Base-by-base conservation (phyloP, 495 filamentous ascomycete genomes). In the Neurospora sp. region DNA sequence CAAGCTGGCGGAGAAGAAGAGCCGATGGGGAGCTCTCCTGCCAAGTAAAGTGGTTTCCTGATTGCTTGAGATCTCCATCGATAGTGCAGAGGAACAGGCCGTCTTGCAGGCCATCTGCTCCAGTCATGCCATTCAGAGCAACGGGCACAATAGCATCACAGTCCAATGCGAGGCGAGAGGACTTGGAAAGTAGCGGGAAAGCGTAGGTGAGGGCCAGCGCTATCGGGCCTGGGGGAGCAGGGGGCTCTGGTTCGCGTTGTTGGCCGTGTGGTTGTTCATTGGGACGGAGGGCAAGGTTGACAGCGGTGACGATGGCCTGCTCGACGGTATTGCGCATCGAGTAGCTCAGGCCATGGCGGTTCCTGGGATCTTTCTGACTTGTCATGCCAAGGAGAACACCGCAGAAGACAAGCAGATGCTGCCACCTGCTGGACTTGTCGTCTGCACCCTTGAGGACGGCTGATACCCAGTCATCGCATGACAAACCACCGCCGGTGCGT, bases 381-480 rank as follows among this genome's bases (percentile, higher is more conserved):
- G 54, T 62, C 79, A 94, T 92, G 46, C 94, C 96, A 76, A 95
- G 87, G 76, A 98, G 78, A 14, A 98, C 83, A 14, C 96, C 96
- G 3, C 88, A 89, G 10, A 98, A 87, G 3, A 94, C 86, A 35
- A 97, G 84, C 37, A 94, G 78, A 82, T 98, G 96, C 82, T 93
- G 90, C 96, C 95, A 98, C 81, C 93, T 85, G 69, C 89, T 92
- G 3, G 93, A 94, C 75, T 88, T 87, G 14, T 94, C 92, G 78
- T 98, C 93, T 5, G 93, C 90, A 12, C 96, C 95, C 77, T 90
- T 91, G 27, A 94, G 88, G 1, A 97, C 87, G 0, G 94, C 94
- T 74, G 89, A 89, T 7, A 92, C 86, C 96, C 96, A 99, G 42
- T 90, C 92, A 74, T 97, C 92, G 44, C 84, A 87, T 74, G 75